Percentiles rank a stretch among this genome's conserved stretches.
Conservation (phyloP, 768 basidiomycete genomes). For the Boletales sp. region DNA sequence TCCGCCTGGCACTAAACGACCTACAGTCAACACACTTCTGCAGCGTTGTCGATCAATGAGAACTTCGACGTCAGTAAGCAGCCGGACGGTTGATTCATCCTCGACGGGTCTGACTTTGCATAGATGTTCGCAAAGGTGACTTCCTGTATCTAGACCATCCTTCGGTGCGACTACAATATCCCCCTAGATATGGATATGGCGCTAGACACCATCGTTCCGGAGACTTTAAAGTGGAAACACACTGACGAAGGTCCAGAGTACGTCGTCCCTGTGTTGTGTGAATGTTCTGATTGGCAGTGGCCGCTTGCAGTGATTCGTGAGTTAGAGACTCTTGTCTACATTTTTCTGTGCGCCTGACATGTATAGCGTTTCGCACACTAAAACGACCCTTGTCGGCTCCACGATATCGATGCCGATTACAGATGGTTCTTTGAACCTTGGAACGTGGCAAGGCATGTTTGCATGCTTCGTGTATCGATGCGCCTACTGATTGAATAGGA, state of each 20-base stretch:
- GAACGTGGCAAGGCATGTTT: slow-evolving; percentile 85
- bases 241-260: slow-evolving; percentile 92
- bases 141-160: slow-evolving; percentile 1
- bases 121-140: slow-evolving; percentile 45
- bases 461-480: neutral
- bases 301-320: slow-evolving; percentile 65
- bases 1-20: slow-evolving; percentile 14
- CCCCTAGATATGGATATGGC: slow-evolving; percentile 90
- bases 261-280: slow-evolving; percentile 8
- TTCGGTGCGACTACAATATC: slow-evolving; percentile 25
- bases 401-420: slow-evolving; percentile 84
- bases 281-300: neutral
- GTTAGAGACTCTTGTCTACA: slow-evolving; percentile 16
- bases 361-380: slow-evolving; percentile 82
- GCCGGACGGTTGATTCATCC: neutral
- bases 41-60: slow-evolving; percentile 82
- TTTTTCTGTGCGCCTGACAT: neutral
- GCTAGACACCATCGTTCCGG: slow-evolving; percentile 84
- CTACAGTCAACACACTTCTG: slow-evolving; percentile 71
- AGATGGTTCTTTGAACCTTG: slow-evolving; percentile 70
- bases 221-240: slow-evolving; percentile 76
- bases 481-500: slow-evolving; percentile 1
- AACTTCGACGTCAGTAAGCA: slow-evolving; percentile 75
- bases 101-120: slow-evolving; percentile 6
- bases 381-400: slow-evolving; percentile 80